Evolutionary conservation across 345 rosid genomes (phyloP), one percentile per base, ranked within the genome.

Genomic region (Eucalyptus marginata): DNA sequence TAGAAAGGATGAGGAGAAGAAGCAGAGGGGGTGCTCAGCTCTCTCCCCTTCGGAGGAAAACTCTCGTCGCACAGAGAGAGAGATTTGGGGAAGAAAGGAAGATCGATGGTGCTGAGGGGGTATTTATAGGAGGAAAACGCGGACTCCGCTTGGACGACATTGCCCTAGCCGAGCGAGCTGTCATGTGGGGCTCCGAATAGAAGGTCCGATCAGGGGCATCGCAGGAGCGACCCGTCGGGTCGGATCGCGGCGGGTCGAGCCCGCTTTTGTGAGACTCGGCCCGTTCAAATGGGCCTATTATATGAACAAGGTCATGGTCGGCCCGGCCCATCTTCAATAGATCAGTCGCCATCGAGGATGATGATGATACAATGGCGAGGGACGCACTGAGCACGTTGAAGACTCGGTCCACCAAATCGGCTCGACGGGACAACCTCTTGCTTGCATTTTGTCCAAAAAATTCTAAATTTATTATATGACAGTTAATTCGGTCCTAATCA

Each of bases 31-130:
- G 36, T 1, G 83, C 83, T 20, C 83, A 6, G 25, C 36, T 7
- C 33, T 87, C 40, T 52, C 62, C 62, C 80, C 88, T 46, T 47
- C 18, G 51, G 49, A 36, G 31, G 51, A 22, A 22, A 16, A 9
- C 36, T 24, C 71, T 43, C 40, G 68, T 36, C 13, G 22, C 40
- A 40, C 10, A 56, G 83, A 87, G 56, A 15, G 56, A 66, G 46
- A 25, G 62, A n/a, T 4, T 25, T 14, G 16, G 12, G 10, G 16
- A 12, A 46, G 24, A 7, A 18, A 44, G 0, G 0, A 0, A 1
- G 0, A 0, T 0, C 0, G 3, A 0, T 0, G 11, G 88, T 62
- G 29, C 49, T 49, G 83, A 68, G 89, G 58, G 16, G n/a, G 56
- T 87, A 87, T 87, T 87, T 87, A 87, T 87, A 66, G 85, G 85